Evolutionary conservation across 1,284 basidiomycete genomes (phyloP), one percentile per base, ranked within the genome.

Genomic region (Meripilus lineatus): DNA sequence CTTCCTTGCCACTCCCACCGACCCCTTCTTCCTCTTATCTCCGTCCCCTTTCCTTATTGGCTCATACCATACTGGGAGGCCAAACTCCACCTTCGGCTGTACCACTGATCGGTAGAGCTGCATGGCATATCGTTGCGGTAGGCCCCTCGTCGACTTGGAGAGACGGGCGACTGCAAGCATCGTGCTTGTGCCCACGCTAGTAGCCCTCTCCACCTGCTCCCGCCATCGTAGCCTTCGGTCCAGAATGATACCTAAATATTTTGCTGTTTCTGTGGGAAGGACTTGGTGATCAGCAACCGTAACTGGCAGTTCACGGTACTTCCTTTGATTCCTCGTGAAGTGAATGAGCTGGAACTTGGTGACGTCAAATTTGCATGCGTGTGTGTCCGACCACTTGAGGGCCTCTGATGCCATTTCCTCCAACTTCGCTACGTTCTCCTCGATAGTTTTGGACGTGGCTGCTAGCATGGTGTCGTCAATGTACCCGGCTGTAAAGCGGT

Each of bases 21-120:
- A 45, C 5, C 52, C 52, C 4, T n/a, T 32, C 10, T 38, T 18
- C 14, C 28, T 21, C 32, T 14, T 22, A 14, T n/a, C n/a, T 4
- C 21, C 43, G 1, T 10, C 8, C n/a, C 28, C 10, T 10, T 8
- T 10, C 10, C n/a, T 8, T 8, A 30, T 42, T 61, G 35, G 55
- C 8, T 64, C 17, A 40, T 57, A 43, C 57, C 63, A 71, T 0
- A 69, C 38, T 32, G 66, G 62, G 0, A 59, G 49, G 2, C 58
- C 63, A 34, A 68, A 70, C 1, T 58, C 52, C 55, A 69, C 62
- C 24, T 59, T 59, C 4, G 65, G 62, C 6, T 68, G 34, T 0
- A 54, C 62, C 0, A 67, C 58, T 3, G 61, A 46, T 0, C 56
- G 36, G 45, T 66, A 70, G 0, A 66, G 48, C 5, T 48, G 45